Percentiles rank a stretch among this genome's conserved stretches.
Evolutionary conservation across 805 yeast species (phyloP).

Genomic region (Zygotorulaspora danielsina): DNA sequence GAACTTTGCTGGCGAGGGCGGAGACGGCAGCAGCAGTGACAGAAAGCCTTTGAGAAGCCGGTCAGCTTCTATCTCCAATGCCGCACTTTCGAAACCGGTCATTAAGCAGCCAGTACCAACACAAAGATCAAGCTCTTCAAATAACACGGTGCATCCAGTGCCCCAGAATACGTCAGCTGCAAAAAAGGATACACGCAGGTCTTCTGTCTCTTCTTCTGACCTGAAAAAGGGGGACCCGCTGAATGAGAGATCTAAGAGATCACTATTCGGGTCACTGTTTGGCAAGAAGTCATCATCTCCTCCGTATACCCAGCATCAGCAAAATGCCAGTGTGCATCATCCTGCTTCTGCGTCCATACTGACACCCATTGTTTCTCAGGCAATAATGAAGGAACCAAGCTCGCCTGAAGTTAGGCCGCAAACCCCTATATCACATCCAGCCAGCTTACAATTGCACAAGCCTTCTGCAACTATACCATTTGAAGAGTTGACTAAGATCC

Average conservation of each 20-base stretch:
- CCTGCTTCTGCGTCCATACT: not conserved
- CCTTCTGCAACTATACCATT: constrained; percentile 32
- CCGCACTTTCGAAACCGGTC: constrained; percentile 5
- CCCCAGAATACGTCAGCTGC: not conserved
- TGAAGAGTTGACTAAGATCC: constrained; percentile 27
- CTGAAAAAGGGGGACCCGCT: constrained; percentile 21
- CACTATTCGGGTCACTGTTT: constrained; percentile 29
- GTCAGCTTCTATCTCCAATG: constrained; percentile 24
- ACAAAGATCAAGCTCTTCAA: not conserved
- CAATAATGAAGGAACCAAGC: constrained; percentile 12
- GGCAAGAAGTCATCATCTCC: constrained; percentile 19
- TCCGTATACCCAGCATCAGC: not conserved
- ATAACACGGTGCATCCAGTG: not conserved
- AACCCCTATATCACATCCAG: constrained; percentile 17
- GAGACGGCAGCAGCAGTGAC: not conserved
- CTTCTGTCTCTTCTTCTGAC: constrained; percentile 13
- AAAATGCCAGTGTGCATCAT: constrained; percentile 7
- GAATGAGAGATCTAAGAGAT: constrained; percentile 29
- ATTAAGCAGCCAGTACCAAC: not conserved
- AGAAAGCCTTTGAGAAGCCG: constrained; percentile 18
- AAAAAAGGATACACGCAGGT: constrained; percentile 9
- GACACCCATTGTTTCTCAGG: not conserved
- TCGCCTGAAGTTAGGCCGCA: constrained; percentile 21
- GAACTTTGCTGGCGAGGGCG: not conserved
- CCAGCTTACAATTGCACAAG: constrained; percentile 42